Conservation (phyloP, 371 early-diverging fungal genomes). For the Mortierella sp. region DNA sequence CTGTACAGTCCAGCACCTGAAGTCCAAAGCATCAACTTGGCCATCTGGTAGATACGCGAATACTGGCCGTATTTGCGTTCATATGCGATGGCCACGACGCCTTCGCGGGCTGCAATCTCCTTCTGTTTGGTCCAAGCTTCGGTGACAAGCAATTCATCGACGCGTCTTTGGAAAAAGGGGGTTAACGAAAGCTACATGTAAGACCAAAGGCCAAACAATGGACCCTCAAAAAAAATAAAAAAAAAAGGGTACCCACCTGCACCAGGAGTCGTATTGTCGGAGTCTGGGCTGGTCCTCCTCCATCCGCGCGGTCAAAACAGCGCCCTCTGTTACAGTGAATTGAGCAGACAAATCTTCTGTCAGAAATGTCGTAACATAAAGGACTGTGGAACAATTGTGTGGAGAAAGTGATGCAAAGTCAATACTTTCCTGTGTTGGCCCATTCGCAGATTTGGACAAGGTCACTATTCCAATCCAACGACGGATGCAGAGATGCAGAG, state of each 20-base stretch:
- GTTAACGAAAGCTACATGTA: too few relatives aligned
- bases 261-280: conserved; percentile 77
- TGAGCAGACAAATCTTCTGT: neutral
- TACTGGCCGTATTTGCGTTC: conserved; percentile 63
- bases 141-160: conserved; percentile 67
- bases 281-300: conserved; percentile 66
- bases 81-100: conserved; percentile 72
- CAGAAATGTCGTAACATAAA: neutral
- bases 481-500: neutral
- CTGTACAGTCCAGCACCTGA: conserved; percentile 66
- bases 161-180: conserved; percentile 51
- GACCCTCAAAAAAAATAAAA: neutral
- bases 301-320: conserved; percentile 29
- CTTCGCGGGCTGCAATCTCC: conserved; percentile 69
- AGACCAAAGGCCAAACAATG: neutral
- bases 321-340: conserved; percentile 25
- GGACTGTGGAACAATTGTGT: conserved; percentile 12
- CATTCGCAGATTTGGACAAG: conserved; percentile 45
- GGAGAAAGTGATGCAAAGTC: conserved; percentile 5
- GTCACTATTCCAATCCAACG: conserved; percentile 24
- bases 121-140: conserved; percentile 71
- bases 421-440: conserved; percentile 36
- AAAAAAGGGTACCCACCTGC: conserved; percentile 45
- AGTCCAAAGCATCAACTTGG: conserved; percentile 69
- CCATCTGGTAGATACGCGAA: conserved; percentile 72